These are phyloP conservation scores for Ophiorrhiza pumila DNA, from an alignment of 257 asterid species.

Conservation along the genomic window DNA sequence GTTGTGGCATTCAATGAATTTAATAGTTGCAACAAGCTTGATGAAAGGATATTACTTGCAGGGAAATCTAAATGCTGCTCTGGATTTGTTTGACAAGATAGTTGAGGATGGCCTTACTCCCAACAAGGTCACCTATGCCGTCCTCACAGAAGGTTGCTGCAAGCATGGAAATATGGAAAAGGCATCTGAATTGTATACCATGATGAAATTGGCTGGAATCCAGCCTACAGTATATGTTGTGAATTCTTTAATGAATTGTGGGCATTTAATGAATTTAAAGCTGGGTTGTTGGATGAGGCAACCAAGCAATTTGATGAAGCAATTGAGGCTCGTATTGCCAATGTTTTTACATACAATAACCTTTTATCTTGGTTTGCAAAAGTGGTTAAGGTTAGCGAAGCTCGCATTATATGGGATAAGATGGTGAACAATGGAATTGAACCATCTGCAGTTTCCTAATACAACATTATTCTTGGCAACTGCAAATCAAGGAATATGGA, in stretches of 20 bases:
- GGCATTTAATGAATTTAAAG: slow-evolving; percentile 50
- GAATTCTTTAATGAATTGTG: slow-evolving; percentile 66
- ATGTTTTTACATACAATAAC: slow-evolving; percentile 58
- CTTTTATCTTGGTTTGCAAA: slow-evolving; percentile 56
- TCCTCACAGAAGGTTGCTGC: slow-evolving; percentile 77
- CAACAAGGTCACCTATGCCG: slow-evolving; percentile 74
- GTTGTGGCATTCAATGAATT: slow-evolving; percentile 46
- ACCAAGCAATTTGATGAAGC: slow-evolving; percentile 48
- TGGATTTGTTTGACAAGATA: slow-evolving; percentile 54
- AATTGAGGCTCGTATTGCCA: slow-evolving; percentile 51
- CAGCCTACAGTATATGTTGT: slow-evolving; percentile 44
- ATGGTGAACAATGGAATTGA: slow-evolving; percentile 54
- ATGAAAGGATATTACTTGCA: slow-evolving; percentile 75
- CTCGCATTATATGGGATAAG: slow-evolving; percentile 48
- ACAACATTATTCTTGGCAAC: slow-evolving; percentile 59
- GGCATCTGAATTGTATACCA: slow-evolving; percentile 48
- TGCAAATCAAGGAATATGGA: slow-evolving; percentile 68
- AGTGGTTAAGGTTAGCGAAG: slow-evolving; percentile 49
- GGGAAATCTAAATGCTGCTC: slow-evolving; percentile 53
- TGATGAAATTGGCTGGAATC: slow-evolving; percentile 64
- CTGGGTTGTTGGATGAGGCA: slow-evolving; percentile 46
- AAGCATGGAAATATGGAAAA: slow-evolving; percentile 45
- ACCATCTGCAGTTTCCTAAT: slow-evolving; percentile 53
- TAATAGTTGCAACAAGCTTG: slow-evolving; percentile 74
- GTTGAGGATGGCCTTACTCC: slow-evolving; percentile 56